phyloP scores from a whole-genome alignment of 192 early-diverging fungal species.

The Mortierella hygrophila region DNA sequence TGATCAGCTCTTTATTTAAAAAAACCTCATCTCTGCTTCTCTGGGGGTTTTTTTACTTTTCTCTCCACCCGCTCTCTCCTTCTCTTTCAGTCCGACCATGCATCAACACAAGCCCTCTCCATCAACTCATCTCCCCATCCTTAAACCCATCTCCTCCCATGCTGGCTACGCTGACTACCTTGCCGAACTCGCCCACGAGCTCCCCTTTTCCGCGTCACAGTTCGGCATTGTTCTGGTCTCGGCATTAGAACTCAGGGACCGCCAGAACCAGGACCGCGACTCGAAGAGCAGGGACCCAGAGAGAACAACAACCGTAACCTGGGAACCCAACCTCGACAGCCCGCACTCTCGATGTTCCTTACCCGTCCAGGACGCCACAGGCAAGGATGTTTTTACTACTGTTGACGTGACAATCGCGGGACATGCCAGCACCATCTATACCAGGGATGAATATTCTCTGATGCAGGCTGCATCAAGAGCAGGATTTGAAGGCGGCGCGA shows the following conservation, averaged over 20 bases:
- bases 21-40: no score
- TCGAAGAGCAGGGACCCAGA: not conserved
- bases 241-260: conserved; percentile 2
- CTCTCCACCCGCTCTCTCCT: not conserved
- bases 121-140: conserved; percentile 3
- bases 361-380: not conserved
- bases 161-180: conserved; percentile 14
- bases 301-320: not conserved
- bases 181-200: conserved; percentile 4
- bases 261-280: not conserved
- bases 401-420: conserved; percentile 32
- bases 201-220: conserved; percentile 21
- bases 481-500: not conserved
- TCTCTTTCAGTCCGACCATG: not conserved
- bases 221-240: conserved; percentile 31
- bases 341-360: conserved; percentile 26
- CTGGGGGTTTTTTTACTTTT: not conserved
- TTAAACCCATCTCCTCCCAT: not conserved
- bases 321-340: not conserved
- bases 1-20: not conserved
- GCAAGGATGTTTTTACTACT: not conserved
- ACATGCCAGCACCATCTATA: not conserved
- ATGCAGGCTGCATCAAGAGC: conserved; percentile 8
- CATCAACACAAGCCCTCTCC: not conserved
- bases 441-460: conserved; percentile 12